Conservation (phyloP, 2,329 filamentous ascomycete genomes). For the Parastagonospora avenae region DNA sequence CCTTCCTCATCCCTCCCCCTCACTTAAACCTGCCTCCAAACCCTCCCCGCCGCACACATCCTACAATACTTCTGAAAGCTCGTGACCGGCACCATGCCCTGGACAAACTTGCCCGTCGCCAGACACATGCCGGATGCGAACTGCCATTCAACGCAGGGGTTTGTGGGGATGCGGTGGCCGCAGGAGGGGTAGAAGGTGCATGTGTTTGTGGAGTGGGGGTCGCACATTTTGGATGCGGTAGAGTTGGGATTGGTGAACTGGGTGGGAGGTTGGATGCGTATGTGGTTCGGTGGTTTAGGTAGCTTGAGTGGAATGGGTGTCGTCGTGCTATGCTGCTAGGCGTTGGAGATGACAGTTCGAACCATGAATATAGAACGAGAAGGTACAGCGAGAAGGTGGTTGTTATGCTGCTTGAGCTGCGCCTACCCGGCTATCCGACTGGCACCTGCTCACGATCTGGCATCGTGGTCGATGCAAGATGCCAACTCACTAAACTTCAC, state of each 20-base stretch:
- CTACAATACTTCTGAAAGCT: background rate
- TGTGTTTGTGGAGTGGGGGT: background rate
- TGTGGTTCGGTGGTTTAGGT: background rate
- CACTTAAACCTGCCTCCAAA: background rate
- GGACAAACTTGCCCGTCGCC: background rate
- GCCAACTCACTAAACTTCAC: background rate
- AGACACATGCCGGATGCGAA: background rate
- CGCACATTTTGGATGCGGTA: background rate
- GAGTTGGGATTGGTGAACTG: background rate
- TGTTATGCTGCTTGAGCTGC: too few relatives aligned
- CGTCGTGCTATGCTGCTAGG: too few relatives aligned
- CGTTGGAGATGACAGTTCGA: too few relatives aligned
- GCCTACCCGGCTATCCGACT: too few relatives aligned
- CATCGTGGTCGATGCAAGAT: background rate
- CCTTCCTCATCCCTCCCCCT: background rate
- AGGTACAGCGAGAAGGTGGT: too few relatives aligned
- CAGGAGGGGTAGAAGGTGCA: background rate
- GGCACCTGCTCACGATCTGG: too few relatives aligned
- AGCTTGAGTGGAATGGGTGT: too few relatives aligned
- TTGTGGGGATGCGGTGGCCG: background rate
- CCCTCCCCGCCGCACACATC: background rate
- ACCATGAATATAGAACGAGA: too few relatives aligned
- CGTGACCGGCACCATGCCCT: background rate
- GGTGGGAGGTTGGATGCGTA: background rate
- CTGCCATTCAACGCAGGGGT: background rate